Conservation (phyloP, 1,284 basidiomycete species). For the Malassezia caprae region DNA sequence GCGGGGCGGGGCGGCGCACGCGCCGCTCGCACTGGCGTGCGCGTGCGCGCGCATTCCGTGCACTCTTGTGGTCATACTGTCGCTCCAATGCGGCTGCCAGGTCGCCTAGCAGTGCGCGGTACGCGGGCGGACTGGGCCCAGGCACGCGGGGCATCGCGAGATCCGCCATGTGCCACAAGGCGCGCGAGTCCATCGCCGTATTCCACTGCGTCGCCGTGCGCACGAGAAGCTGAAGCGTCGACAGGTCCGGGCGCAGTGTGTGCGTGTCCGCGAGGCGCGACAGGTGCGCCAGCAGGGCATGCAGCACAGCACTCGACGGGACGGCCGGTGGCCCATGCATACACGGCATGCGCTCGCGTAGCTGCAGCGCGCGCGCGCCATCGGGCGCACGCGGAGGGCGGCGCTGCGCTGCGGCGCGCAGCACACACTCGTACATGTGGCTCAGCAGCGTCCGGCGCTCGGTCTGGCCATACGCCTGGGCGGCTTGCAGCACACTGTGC, state of each 20-base stretch:
- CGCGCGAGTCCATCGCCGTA: constrained; percentile 7
- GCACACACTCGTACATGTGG: constrained; percentile 3
- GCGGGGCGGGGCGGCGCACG: background rate
- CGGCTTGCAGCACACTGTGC: background rate
- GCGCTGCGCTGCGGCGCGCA: background rate
- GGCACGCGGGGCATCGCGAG: background rate
- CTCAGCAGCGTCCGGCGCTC: background rate
- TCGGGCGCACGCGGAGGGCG: background rate
- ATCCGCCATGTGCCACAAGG: constrained; percentile 10
- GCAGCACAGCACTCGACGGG: background rate
- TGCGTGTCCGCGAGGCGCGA: background rate
- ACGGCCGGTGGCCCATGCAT: background rate
- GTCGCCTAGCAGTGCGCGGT: background rate
- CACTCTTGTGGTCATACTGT: constrained; percentile 1
- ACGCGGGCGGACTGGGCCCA: background rate
- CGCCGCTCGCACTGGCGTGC: constrained; percentile 4
- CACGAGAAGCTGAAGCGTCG: constrained; percentile 5
- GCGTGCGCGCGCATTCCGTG: background rate
- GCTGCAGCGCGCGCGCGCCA: background rate
- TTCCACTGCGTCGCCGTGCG: constrained; percentile 6
- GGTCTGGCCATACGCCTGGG: background rate
- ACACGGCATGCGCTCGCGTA: background rate
- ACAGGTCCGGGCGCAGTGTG: background rate
- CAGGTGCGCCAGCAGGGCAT: background rate
- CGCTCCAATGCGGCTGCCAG: constrained; percentile 7